Evolutionary conservation across 768 basidiomycete species (phyloP).

Genomic region (Dendrothele bispora): DNA sequence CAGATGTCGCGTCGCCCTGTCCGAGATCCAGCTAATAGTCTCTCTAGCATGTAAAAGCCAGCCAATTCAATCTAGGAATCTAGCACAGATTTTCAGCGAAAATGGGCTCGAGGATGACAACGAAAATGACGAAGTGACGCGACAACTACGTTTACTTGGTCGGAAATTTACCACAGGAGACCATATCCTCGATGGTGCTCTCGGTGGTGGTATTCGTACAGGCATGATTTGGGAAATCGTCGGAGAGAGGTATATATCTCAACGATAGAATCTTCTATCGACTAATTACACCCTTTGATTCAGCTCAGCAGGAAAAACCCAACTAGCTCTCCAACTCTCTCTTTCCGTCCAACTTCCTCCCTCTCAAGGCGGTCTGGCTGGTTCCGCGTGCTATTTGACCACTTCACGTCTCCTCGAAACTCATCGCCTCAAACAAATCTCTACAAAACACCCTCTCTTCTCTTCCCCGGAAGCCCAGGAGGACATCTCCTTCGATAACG

Average conservation of each 20-base stretch:
- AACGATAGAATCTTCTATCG: background rate
- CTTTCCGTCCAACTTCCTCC: slow-evolving; percentile 73
- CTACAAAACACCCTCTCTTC: slow-evolving; percentile 48
- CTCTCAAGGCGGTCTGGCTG: slow-evolving; percentile 55
- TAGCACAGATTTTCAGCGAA: slow-evolving; percentile 38
- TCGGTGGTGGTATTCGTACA: slow-evolving; percentile 79
- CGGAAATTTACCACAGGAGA: slow-evolving; percentile 74
- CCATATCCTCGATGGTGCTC: slow-evolving; percentile 55
- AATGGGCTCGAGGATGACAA: too few species aligned
- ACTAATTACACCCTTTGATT: background rate
- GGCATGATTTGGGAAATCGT: slow-evolving; percentile 86
- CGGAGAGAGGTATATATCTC: slow-evolving; percentile 86
- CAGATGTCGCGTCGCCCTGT: slow-evolving; percentile 50
- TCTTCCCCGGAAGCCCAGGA: slow-evolving; percentile 35
- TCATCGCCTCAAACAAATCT: slow-evolving; percentile 64
- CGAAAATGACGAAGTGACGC: too few species aligned
- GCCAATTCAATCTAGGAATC: slow-evolving; percentile 33
- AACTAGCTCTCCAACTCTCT: slow-evolving; percentile 83
- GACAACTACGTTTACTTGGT: background rate
- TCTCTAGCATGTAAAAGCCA: slow-evolving; percentile 47
- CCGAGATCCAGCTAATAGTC: slow-evolving; percentile 52
- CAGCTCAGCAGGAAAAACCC: slow-evolving; percentile 95
- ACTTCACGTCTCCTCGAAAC: slow-evolving; percentile 73
- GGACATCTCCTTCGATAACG: slow-evolving; percentile 45
- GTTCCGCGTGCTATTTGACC: slow-evolving; percentile 77